Evolutionary conservation across 768 basidiomycete genomes (phyloP), one percentile per base, ranked within the genome.

Genomic region (Calocybe indica): DNA sequence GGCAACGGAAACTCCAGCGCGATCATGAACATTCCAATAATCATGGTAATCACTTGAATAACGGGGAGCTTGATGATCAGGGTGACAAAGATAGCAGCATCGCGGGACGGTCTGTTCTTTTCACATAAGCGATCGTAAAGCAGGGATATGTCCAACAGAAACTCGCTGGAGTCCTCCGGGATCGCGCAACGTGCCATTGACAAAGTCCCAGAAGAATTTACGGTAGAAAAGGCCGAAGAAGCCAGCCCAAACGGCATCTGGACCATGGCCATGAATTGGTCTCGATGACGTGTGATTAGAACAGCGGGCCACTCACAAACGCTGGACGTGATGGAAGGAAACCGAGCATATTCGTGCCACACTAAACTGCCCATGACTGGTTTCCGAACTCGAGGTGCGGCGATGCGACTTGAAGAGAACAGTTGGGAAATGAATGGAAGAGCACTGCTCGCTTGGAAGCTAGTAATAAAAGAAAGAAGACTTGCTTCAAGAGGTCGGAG

Each of bases 201-300:
- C 69, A 61, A 95, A 91, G 70, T 95, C 93, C 88, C 89, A 95
- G 70, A 95, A 93, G 78, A 91, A 95, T 70, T 95, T 95, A 66
- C 91, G 88, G 69, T 82, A 92, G 56, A 85, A 70, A 10, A 93
- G 63, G 12, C 82, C 92, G 69, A 79, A 94, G 67, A 88, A 83
- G 31, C 78, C 72, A 10, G 87, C 83, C 90, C 88, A 91, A 8
- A 91, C 69, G 48, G 82, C 78, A 62, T 89, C 89, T 46, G 52
- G 5, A 35, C 33, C 43, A 35, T 34, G 6, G 45, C 22, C 22
- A 22, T 22, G 22, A 22, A 22, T 4, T 22, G 2, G 45, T 52
- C 46, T 57, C 53, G 45, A 34, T 45, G 34, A 50, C 41, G 11
- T 43, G 33, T 8, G 40, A 46, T 6, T 36, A 15, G 38, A 8